A percentile compares a stretch with the other conserved stretches of the same genome.
These are phyloP conservation scores for Citrus inodora DNA, from an alignment of 345 rosid species.

Conservation along the genomic window DNA sequence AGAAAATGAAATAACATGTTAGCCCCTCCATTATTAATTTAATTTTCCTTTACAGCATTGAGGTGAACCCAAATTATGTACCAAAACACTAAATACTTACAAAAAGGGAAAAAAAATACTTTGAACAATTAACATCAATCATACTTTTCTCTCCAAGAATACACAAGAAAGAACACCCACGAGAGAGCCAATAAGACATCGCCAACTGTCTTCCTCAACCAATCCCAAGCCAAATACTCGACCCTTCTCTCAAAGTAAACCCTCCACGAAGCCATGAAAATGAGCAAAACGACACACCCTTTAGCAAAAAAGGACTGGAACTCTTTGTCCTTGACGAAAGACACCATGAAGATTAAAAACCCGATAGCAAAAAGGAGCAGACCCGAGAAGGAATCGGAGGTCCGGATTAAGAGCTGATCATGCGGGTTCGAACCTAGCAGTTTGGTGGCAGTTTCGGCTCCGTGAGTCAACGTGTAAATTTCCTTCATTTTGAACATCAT, in stretches of 20 bases:
- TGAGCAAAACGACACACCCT: slow-evolving; percentile 55
- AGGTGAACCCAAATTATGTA: not conserved
- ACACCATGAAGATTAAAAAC: slow-evolving; percentile 58
- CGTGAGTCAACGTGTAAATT: slow-evolving; percentile 61
- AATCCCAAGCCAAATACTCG: slow-evolving; percentile 63
- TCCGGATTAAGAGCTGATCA: slow-evolving; percentile 64
- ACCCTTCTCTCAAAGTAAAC: slow-evolving; percentile 54
- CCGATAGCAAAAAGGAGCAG: slow-evolving; percentile 61
- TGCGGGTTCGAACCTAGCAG: slow-evolving; percentile 63
- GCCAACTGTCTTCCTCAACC: slow-evolving; percentile 52
- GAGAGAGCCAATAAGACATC: slow-evolving; percentile 56
- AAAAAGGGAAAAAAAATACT: not conserved
- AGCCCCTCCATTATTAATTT: not conserved
- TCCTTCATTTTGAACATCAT: slow-evolving; percentile 68
- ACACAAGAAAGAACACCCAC: slow-evolving; percentile 65
- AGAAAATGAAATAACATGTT: not conserved
- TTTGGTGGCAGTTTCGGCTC: slow-evolving; percentile 42
- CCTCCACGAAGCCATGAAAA: slow-evolving; percentile 57
- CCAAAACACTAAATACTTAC: not conserved
- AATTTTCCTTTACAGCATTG: not conserved
- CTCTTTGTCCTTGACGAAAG: slow-evolving; percentile 54
- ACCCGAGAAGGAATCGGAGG: slow-evolving; percentile 77
- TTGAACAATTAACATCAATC: slow-evolving; percentile 27
- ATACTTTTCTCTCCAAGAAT: slow-evolving; percentile 76
- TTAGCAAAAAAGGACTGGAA: slow-evolving; percentile 65